phyloP scores from a whole-genome alignment of 345 rosid genomes.

The Eucalyptus melliodora region DNA sequence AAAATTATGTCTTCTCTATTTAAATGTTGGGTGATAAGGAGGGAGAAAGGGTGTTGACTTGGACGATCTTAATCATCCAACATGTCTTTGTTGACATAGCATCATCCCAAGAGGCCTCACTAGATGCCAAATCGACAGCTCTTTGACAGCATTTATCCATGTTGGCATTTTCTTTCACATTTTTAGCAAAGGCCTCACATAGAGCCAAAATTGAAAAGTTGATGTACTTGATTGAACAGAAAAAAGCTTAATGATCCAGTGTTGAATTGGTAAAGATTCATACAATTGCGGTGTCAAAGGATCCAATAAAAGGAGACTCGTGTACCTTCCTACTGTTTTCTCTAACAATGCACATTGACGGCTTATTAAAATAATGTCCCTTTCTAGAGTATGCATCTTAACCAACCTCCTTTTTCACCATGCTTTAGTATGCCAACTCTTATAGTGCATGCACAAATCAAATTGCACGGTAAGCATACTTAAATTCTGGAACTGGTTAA shows the following conservation, averaged over 20 bases:
- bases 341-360: background rate
- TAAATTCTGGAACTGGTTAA: background rate
- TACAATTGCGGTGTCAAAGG: background rate
- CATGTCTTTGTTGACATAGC: background rate
- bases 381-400: background rate
- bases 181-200: background rate
- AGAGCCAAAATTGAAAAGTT: background rate
- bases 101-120: background rate
- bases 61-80: background rate
- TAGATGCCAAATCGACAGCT: background rate
- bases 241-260: background rate
- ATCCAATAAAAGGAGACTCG: background rate
- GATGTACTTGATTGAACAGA: background rate
- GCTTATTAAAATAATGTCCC: background rate
- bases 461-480: background rate
- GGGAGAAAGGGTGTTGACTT: background rate
- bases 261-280: background rate
- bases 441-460: background rate
- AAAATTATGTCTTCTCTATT: background rate
- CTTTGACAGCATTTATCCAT: background rate
- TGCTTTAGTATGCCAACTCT: background rate
- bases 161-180: background rate
- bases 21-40: background rate
- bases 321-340: background rate
- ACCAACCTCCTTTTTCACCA: background rate